Evolutionary conservation across 345 rosid species (phyloP).

Genomic region (Heritiera littoralis): DNA sequence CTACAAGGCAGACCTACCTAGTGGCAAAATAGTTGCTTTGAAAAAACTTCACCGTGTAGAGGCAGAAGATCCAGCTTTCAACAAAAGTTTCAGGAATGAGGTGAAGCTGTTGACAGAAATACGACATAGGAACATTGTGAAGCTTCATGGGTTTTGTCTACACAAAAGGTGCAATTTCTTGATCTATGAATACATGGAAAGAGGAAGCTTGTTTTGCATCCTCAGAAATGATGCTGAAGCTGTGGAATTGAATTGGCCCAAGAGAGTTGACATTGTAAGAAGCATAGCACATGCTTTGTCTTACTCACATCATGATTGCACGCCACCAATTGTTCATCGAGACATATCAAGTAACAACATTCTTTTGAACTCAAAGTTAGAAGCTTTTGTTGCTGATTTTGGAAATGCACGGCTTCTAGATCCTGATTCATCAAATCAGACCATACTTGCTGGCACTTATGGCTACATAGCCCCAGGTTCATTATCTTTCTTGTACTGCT

Average conservation of each 20-base stretch:
- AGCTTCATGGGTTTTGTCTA: constrained; percentile 3
- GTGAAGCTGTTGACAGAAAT: neutral
- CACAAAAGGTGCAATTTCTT: neutral
- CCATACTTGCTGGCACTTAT: neutral
- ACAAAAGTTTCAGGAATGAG: neutral
- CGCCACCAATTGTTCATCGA: neutral
- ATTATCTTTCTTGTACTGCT: too few species aligned
- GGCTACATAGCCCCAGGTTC: neutral
- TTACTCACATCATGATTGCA: neutral
- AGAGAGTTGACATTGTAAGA: neutral
- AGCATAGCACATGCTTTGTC: neutral
- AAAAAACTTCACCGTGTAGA: neutral
- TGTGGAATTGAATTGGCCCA: constrained; percentile 4
- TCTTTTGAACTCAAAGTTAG: neutral
- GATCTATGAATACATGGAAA: constrained; percentile 14
- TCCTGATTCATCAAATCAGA: constrained; percentile 11
- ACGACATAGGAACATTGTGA: neutral
- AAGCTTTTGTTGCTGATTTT: neutral
- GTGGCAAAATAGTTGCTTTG: neutral
- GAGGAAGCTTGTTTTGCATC: constrained; percentile 6
- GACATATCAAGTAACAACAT: constrained; percentile 10
- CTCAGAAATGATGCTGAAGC: neutral
- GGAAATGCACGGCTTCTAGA: neutral
- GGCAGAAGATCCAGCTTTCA: neutral
- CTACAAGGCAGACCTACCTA: neutral